phyloP scores from a whole-genome alignment of 805 yeast genomes.

The Ascoidea asiatica region DNA sequence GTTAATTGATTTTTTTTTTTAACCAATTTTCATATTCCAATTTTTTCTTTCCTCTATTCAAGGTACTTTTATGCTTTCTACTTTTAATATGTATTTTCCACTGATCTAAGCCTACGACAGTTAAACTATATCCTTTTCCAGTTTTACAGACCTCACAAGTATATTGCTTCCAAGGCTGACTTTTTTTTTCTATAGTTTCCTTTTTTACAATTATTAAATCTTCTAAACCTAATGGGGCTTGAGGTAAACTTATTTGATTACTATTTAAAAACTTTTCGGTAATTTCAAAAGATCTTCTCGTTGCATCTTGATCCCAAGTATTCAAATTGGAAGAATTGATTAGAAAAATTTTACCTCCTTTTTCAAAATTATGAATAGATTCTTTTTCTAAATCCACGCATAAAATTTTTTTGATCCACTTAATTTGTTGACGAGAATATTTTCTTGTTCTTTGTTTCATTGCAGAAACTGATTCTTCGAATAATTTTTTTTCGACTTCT shows the following conservation, averaged over 20 bases:
- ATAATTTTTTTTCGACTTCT: slow-evolving; percentile 12
- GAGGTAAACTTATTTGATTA: slow-evolving; percentile 2
- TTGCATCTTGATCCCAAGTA: slow-evolving; percentile 47
- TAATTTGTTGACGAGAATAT: slow-evolving; percentile 79
- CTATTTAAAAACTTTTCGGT: slow-evolving; percentile 18
- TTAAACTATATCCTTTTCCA: slow-evolving; percentile 33
- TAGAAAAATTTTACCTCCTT: slow-evolving; percentile 54
- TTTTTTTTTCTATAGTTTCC: not conserved
- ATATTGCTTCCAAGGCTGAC: slow-evolving; percentile 48
- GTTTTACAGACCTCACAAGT: slow-evolving; percentile 55
- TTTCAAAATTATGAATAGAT: slow-evolving; percentile 25
- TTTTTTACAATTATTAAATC: not conserved
- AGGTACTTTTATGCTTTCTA: slow-evolving; percentile 48
- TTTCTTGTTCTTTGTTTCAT: slow-evolving; percentile 81
- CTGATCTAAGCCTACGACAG: slow-evolving; percentile 61
- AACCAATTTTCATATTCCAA: slow-evolving; percentile 37
- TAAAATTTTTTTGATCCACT: slow-evolving; percentile 74
- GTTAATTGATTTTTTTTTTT: slow-evolving; percentile 7
- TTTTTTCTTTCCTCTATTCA: slow-evolving; percentile 33
- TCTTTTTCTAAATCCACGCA: slow-evolving; percentile 45
- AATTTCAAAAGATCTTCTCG: slow-evolving; percentile 38
- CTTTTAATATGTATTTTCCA: slow-evolving; percentile 60
- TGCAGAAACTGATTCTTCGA: slow-evolving; percentile 38
- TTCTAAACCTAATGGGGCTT: not conserved
- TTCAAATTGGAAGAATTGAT: slow-evolving; percentile 66